phyloP scores from a whole-genome alignment of 208 protist species.

The Vickermania ingenoplastis region DNA sequence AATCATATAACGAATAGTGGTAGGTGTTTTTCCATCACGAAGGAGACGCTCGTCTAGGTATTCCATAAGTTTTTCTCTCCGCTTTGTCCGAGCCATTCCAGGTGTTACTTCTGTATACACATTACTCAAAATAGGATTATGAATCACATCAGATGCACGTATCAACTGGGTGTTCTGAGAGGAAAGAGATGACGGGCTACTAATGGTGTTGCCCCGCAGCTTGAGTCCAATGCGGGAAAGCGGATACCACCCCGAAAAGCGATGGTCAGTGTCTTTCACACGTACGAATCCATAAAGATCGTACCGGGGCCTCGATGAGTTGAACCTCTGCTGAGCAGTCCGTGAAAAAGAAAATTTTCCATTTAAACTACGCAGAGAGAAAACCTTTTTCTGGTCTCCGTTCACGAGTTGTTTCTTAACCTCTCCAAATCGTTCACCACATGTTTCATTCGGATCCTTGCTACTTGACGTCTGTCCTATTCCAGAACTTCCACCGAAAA shows the following conservation, averaged over 20 bases:
- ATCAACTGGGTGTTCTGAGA: not conserved
- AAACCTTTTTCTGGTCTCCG: too few relatives aligned
- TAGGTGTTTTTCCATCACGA: conserved; percentile 70
- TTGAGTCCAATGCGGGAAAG: conserved; percentile 45
- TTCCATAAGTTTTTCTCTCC: conserved; percentile 34
- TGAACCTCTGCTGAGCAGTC: too few relatives aligned
- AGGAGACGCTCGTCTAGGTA: conserved; percentile 80
- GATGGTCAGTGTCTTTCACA: conserved; percentile 65
- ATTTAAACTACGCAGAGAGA: too few relatives aligned
- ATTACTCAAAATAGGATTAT: conserved; percentile 25
- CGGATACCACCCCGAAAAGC: conserved; percentile 67
- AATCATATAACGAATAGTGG: conserved; percentile 67
- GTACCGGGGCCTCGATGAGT: too few relatives aligned
- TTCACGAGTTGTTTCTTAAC: too few relatives aligned
- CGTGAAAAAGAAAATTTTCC: too few relatives aligned
- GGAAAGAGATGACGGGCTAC: conserved; percentile 1
- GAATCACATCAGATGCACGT: conserved; percentile 5
- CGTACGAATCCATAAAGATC: conserved; percentile 76
- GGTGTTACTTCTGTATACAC: conserved; percentile 63
- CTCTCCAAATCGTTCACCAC: too few relatives aligned
- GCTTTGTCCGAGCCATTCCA: conserved; percentile 63
- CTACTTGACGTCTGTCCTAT: too few relatives aligned
- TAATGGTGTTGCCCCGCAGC: too few relatives aligned
- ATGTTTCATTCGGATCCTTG: too few relatives aligned
- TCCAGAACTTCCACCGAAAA: too few relatives aligned